Evolutionary conservation across 2,329 filamentous ascomycete species (phyloP).

Genomic region (Hymenoscyphus linearis): DNA sequence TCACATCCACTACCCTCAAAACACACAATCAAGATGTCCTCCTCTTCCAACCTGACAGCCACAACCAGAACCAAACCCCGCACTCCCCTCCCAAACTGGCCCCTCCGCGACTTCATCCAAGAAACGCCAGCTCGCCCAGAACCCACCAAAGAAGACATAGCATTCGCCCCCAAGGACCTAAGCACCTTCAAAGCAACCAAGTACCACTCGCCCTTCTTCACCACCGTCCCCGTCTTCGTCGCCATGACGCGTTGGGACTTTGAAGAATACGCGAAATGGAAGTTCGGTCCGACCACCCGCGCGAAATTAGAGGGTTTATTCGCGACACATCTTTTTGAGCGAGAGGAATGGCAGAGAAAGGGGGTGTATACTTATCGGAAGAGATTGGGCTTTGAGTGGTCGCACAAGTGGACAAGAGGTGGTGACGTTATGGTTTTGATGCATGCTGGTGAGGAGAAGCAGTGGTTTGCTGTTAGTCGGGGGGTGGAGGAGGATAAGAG

Average conservation of each 20-base stretch:
- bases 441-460: neutral
- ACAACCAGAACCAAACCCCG: neutral
- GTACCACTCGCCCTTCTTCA: neutral
- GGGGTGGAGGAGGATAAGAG: neutral
- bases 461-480: neutral
- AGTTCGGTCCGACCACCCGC: neutral
- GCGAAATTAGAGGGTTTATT: neutral
- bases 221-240: neutral
- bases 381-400: neutral
- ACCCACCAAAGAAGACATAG: neutral
- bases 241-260: neutral
- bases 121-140: neutral
- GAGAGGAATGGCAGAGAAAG: neutral
- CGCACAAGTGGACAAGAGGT: neutral
- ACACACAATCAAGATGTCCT: neutral
- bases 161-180: neutral
- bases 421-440: neutral
- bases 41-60: neutral
- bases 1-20: neutral
- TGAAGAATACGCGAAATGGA: neutral
- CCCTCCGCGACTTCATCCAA: neutral
- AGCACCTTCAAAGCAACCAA: neutral
- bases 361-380: neutral
- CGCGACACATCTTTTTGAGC: neutral
- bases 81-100: neutral